These are phyloP conservation scores for Bolboschoenus planiculmis DNA, from an alignment of 176 grass and related monocot genomes.

Conservation along the genomic window DNA sequence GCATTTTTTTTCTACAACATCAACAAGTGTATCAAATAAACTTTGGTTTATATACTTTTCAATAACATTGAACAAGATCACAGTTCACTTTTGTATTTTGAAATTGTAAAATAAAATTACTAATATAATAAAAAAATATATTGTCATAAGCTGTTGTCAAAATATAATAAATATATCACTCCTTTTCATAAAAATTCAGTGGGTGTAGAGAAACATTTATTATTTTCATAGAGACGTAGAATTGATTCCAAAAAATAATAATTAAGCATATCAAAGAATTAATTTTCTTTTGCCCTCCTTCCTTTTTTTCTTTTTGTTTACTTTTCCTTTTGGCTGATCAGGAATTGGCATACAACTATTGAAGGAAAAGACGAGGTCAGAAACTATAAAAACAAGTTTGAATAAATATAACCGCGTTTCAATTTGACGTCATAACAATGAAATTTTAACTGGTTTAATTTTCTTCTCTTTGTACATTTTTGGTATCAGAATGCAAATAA, in stretches of 20 bases:
- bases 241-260: no score
- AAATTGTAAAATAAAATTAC: no score
- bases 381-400: neutral
- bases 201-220: no score
- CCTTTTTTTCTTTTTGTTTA: neutral
- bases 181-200: no score
- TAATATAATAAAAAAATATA: no score
- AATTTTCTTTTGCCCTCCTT: neutral
- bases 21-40: neutral
- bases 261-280: no score
- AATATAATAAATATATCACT: no score
- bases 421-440: neutral
- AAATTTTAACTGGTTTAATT: neutral
- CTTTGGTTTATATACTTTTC: neutral
- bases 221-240: no score
- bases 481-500: neutral
- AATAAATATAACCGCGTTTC: neutral
- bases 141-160: no score
- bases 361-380: neutral
- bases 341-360: neutral
- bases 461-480: neutral
- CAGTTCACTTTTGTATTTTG: no score
- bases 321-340: neutral
- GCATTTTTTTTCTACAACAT: neutral
- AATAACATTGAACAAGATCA: no score